Conservation (phyloP, 2,329 filamentous ascomycete species). For the Colletotrichum sp. region DNA sequence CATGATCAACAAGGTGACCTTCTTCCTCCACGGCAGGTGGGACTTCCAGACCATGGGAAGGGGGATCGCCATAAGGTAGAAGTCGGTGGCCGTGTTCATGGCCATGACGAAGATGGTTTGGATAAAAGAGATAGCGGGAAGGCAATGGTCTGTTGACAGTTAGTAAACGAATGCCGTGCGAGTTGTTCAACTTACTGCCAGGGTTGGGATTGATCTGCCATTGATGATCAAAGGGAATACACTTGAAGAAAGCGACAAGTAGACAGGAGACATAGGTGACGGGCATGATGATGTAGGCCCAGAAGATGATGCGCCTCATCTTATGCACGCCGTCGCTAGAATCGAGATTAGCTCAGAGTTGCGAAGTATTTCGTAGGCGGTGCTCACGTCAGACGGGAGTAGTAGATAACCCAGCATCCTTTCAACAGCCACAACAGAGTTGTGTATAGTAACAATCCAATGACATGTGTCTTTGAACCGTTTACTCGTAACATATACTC, state of each 20-base stretch:
- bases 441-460: conserved; percentile 56
- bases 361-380: neutral
- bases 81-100: conserved; percentile 10
- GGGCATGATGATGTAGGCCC: conserved; percentile 4
- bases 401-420: conserved; percentile 56
- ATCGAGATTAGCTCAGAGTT: neutral
- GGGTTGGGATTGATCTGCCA: conserved; percentile 52
- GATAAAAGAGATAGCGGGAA: neutral
- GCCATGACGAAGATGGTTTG: conserved; percentile 15
- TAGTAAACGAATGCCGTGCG: accelerated
- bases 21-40: conserved; percentile 6
- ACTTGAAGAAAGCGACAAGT: conserved; percentile 48
- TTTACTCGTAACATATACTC: conserved; percentile 40
- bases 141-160: neutral
- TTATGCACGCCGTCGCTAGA: conserved; percentile 1
- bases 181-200: neutral
- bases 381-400: conserved; percentile 51
- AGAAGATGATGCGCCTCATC: conserved; percentile 4
- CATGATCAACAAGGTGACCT: conserved; percentile 8
- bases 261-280: neutral
- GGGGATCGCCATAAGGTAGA: conserved; percentile 9
- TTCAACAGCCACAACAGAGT: conserved; percentile 58
- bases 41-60: conserved; percentile 16
- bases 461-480: conserved; percentile 57
- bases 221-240: conserved; percentile 44